A percentile compares a stretch with the other conserved stretches of the same genome.
Conservation (phyloP, 192 early-diverging fungal genomes). For the Hyaloraphidium curvatum region DNA sequence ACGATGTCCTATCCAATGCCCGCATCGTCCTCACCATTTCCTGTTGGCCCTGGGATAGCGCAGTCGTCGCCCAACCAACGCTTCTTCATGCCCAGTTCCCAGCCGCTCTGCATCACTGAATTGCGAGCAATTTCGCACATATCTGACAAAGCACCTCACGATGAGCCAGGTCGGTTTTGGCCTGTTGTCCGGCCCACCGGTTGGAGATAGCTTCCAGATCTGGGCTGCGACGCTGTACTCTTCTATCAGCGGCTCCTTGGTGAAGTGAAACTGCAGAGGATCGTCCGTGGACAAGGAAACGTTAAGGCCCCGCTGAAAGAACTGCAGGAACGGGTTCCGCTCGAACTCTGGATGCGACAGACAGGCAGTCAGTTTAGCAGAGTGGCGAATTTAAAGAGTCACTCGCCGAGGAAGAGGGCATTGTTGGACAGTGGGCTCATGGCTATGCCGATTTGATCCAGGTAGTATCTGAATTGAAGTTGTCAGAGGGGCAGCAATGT, state of each 20-base stretch:
- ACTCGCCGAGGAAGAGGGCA: slow-evolving; percentile 82
- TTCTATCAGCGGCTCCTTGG: slow-evolving; percentile 90
- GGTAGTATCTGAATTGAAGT: slow-evolving; percentile 37
- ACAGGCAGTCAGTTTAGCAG: not conserved
- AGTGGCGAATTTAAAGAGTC: slow-evolving; percentile 52
- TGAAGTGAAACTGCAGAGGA: slow-evolving; percentile 91
- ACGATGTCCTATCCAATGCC: not conserved
- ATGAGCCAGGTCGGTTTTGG: not conserved
- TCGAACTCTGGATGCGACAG: not conserved
- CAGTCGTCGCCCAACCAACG: slow-evolving; percentile 75
- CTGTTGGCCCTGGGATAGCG: slow-evolving; percentile 47
- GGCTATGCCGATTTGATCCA: slow-evolving; percentile 88
- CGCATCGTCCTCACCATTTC: slow-evolving; percentile 28
- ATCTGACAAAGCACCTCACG: slow-evolving; percentile 18
- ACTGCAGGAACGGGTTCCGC: slow-evolving; percentile 16
- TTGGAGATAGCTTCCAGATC: slow-evolving; percentile 82
- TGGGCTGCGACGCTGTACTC: slow-evolving; percentile 89
- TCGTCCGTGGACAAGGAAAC: slow-evolving; percentile 88
- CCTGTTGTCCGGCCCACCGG: slow-evolving; percentile 4
- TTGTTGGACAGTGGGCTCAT: slow-evolving; percentile 97
- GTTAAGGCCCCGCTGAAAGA: slow-evolving; percentile 86
- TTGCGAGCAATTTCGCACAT: slow-evolving; percentile 92
- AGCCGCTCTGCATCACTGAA: slow-evolving; percentile 75
- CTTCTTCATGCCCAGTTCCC: slow-evolving; percentile 68
- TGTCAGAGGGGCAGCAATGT: no score